Evolutionary conservation across 208 protist genomes (phyloP), one percentile per base, ranked within the genome.

Genomic region (Tritrichomonas foetus): DNA sequence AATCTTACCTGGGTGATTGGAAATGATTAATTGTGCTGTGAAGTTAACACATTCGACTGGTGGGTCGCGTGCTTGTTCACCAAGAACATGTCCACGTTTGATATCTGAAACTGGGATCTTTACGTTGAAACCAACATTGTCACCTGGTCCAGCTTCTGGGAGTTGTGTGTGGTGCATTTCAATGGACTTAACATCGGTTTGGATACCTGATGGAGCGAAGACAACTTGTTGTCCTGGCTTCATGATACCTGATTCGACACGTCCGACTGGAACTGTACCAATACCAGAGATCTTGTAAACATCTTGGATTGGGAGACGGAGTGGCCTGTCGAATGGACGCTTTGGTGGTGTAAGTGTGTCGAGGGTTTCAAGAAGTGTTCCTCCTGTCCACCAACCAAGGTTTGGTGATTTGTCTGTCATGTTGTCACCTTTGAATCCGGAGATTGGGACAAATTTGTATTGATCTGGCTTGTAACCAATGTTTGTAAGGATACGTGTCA

Each of bases 91-190:
- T 14, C 69, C 69, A 78, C 69, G 69, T 27, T 72, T 72, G 94
- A 74, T 96, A 96, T 41, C 94, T 89, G 1, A 92, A 30, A n/a
- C 50, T 47, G 95, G 95, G 95, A 82, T 95, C 75, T 47, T 94
- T 94, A 94, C 96, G 95, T 96, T 96, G 82, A 97, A 95, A 89
- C 96, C 96, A 69, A 96, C 95, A 94, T 96, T 96, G 95, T 96
- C 96, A 57, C 97, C 97, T 66, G 97, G 96, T 13, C 95, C 95
- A 93, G 97, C 97, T 93, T 96, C 95, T 30, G 95, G 95, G 66
- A 97, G 94, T 84, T 94, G 75, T 94, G 95, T 95, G 96, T 98
- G 97, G 96, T 98, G 96, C 96, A 97, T 97, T 95, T 98, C 97
- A 84, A 98, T 96, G 66, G 97, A 97, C 94, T 97, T 97, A 94